Percentiles rank a stretch among this genome's conserved stretches.
Conservation (phyloP, 2,329 filamentous ascomycete genomes). For the Pseudogymnoascus sp. region DNA sequence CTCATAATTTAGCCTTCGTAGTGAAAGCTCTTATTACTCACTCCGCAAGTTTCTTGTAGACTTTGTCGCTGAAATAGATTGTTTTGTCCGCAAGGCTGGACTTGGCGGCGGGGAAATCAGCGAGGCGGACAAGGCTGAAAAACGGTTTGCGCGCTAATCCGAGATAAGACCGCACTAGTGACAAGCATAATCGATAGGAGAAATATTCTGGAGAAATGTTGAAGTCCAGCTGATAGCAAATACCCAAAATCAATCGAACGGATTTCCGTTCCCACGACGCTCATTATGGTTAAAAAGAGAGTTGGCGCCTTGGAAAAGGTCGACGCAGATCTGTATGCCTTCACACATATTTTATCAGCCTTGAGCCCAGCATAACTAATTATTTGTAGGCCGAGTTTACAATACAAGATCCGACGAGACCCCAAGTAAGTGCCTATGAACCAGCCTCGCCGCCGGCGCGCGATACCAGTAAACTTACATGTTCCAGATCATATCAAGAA, state of each 20-base stretch:
- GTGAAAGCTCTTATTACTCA: neutral
- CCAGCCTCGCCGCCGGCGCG: neutral
- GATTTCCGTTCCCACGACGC: conserved; percentile 12
- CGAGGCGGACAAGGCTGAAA: conserved; percentile 5
- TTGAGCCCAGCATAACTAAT: conserved; percentile 23
- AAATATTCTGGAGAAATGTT: conserved; percentile 22
- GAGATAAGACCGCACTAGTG: neutral
- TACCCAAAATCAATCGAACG: conserved; percentile 11
- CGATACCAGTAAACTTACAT: conserved; percentile 8
- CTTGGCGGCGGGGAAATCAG: neutral
- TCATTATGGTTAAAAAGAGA: conserved; percentile 73
- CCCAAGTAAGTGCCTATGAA: conserved; percentile 51
- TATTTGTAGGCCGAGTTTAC: conserved; percentile 61
- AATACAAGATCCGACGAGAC: conserved; percentile 86
- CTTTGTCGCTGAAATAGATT: neutral
- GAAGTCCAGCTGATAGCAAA: conserved; percentile 9
- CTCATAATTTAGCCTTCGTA: neutral
- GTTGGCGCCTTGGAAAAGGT: conserved; percentile 91
- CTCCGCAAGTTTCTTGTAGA: neutral
- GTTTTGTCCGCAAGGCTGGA: neutral
- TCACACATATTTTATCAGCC: conserved; percentile 14
- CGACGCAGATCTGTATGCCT: conserved; percentile 68
- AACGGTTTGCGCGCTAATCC: neutral
- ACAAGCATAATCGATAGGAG: conserved; percentile 24
- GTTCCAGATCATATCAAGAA: conserved; percentile 69